phyloP scores from a whole-genome alignment of 495 filamentous ascomycete species.

The Aspergillus avenaceus region DNA sequence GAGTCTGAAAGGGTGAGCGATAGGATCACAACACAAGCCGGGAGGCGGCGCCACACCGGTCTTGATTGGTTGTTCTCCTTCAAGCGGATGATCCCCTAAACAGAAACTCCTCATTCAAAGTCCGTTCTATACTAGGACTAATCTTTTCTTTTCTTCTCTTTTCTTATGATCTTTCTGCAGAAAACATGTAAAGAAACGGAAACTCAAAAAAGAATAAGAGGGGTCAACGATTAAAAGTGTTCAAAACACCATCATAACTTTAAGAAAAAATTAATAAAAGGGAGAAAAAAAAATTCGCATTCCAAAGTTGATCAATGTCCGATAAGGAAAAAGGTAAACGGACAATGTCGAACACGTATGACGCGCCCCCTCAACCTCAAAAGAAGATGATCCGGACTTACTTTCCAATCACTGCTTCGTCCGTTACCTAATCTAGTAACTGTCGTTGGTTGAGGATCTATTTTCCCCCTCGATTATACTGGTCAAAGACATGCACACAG shows the following conservation, averaged over 20 bases:
- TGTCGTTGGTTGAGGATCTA: background rate
- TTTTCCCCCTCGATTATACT: background rate
- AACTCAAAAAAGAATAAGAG: too few species aligned
- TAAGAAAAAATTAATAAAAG: background rate
- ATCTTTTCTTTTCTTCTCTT: too few species aligned
- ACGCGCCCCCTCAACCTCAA: background rate
- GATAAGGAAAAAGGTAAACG: background rate
- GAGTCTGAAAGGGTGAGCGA: slow-evolving; percentile 4
- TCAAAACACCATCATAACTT: too few species aligned
- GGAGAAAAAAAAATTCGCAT: background rate
- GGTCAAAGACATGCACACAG: background rate
- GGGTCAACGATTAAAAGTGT: too few species aligned
- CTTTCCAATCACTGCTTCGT: slow-evolving; percentile 2
- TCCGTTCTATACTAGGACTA: too few species aligned
- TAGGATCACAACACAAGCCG: slow-evolving; percentile 8
- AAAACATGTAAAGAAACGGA: too few species aligned
- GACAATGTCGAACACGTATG: background rate
- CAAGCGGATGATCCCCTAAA: background rate
- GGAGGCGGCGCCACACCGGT: slow-evolving; percentile 9
- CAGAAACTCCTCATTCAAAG: too few species aligned
- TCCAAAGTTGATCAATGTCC: background rate
- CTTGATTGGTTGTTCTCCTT: slow-evolving; percentile 12
- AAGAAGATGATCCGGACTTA: slow-evolving; percentile 1
- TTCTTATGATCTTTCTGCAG: too few species aligned
- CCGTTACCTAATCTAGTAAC: background rate